These are phyloP conservation scores for Chaetoceros muelleri DNA, from an alignment of 108 stramenopile genomes.

Conservation along the genomic window DNA sequence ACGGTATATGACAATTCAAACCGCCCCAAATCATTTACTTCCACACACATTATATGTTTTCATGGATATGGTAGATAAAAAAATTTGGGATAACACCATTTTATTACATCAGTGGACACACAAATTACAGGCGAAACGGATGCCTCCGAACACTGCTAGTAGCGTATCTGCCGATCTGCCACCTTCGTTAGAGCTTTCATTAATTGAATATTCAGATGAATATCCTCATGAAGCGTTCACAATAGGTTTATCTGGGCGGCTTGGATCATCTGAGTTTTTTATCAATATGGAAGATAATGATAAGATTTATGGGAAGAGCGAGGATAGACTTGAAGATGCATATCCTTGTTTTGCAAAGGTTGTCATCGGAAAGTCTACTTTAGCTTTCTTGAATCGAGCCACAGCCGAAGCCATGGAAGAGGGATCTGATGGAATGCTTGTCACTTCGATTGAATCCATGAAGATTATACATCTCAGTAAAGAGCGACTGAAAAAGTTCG, in stretches of 20 bases:
- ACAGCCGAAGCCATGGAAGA: too few relatives aligned
- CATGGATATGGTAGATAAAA: constrained; percentile 62
- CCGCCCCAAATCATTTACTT: constrained; percentile 62
- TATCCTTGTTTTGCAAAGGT: constrained; percentile 91
- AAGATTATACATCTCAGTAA: too few relatives aligned
- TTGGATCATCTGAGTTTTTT: constrained; percentile 89
- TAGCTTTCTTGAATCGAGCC: constrained; percentile 47
- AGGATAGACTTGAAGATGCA: constrained; percentile 67
- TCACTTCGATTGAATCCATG: too few relatives aligned
- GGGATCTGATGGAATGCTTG: too few relatives aligned
- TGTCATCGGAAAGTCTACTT: constrained; percentile 32
- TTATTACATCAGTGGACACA: constrained; percentile 69
- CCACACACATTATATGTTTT: constrained; percentile 74
- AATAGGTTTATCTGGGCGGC: constrained; percentile 79
- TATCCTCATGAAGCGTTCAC: constrained; percentile 70
- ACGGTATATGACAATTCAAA: constrained; percentile 23
- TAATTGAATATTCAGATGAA: neutral
- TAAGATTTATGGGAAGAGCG: constrained; percentile 78
- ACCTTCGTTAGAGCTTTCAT: neutral
- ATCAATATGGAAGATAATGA: constrained; percentile 76
- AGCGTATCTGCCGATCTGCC: neutral
- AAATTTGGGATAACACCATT: constrained; percentile 49
- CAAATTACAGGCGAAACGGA: constrained; percentile 64
- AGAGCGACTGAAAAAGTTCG: too few relatives aligned
- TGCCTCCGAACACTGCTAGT: constrained; percentile 8